Percentiles rank a stretch among this genome's conserved stretches.
Evolutionary conservation across 129 eudicot genomes (phyloP).

Genomic region (Silybum marianum): DNA sequence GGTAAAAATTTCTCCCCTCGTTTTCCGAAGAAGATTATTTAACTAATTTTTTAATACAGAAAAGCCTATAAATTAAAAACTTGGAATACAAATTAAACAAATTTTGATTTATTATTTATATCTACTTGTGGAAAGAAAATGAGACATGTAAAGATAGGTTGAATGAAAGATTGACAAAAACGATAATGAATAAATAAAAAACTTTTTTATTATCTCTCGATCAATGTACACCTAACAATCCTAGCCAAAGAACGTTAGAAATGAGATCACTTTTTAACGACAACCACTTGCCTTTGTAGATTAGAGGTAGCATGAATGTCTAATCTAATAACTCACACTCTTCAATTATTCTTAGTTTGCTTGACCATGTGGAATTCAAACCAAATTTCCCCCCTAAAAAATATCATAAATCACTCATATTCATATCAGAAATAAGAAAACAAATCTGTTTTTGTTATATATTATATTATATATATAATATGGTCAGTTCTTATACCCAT

Average conservation of each 20-base stretch:
- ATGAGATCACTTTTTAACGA: neutral
- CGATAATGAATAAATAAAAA: too few species aligned
- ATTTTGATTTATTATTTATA: neutral
- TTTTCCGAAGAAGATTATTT: neutral
- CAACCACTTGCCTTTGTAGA: neutral
- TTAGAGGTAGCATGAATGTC: neutral
- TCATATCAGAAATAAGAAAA: neutral
- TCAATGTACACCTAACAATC: neutral
- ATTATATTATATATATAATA: neutral
- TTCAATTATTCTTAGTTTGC: neutral
- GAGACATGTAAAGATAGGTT: neutral
- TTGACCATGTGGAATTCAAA: slow-evolving; percentile 8
- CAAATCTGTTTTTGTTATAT: neutral
- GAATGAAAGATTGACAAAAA: neutral
- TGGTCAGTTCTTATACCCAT: slow-evolving; percentile 21
- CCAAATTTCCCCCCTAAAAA: neutral
- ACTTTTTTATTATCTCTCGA: neutral
- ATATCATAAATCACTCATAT: neutral
- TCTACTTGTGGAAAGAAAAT: neutral
- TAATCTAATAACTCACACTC: neutral
- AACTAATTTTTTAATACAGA: neutral
- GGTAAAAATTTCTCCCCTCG: slow-evolving; percentile 14
- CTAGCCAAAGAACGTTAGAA: neutral
- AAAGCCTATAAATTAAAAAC: slow-evolving; percentile 1
- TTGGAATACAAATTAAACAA: neutral